These are phyloP conservation scores for Sistotremastrum suecicum DNA, from an alignment of 768 basidiomycete genomes.

Conservation along the genomic window DNA sequence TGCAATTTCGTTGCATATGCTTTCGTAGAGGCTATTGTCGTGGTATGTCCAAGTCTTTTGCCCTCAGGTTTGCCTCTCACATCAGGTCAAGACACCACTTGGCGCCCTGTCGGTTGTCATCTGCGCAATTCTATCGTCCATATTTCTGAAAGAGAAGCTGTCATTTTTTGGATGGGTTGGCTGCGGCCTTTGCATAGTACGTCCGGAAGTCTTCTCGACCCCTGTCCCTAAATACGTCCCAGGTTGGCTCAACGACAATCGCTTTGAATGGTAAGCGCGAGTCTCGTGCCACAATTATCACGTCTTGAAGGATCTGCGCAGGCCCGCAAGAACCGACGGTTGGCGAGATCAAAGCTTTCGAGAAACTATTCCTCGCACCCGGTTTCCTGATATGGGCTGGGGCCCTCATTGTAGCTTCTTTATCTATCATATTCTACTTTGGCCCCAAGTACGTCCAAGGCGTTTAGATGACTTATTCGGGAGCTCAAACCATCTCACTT, in stretches of 20 bases:
- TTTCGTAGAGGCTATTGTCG: conserved; percentile 85
- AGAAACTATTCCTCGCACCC: conserved; percentile 66
- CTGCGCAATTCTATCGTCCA: conserved; percentile 82
- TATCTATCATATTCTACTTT: conserved; percentile 71
- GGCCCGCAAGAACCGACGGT: conserved; percentile 60
- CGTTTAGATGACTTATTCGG: not conserved
- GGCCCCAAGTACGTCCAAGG: conserved; percentile 47
- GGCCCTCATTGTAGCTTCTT: conserved; percentile 46
- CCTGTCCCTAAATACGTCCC: conserved; percentile 1
- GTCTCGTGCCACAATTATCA: conserved; percentile 9
- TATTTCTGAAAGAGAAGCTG: conserved; percentile 86
- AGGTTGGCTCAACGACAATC: conserved; percentile 81
- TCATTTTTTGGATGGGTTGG: conserved; percentile 97
- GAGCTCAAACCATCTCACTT: conserved; percentile 2
- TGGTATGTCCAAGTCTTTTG: conserved; percentile 36
- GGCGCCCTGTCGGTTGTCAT: conserved; percentile 95
- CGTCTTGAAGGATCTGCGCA: conserved; percentile 9
- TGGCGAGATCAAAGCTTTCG: conserved; percentile 56
- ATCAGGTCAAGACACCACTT: conserved; percentile 58
- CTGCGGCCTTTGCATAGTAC: conserved; percentile 77
- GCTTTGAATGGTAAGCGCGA: conserved; percentile 60
- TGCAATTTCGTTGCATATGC: conserved; percentile 48
- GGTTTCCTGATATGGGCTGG: conserved; percentile 65
- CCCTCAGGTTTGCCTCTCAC: conserved; percentile 1
- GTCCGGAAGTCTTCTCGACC: conserved; percentile 15